phyloP scores from a whole-genome alignment of 345 rosid species.

The Erysimum cheiranthoides region DNA sequence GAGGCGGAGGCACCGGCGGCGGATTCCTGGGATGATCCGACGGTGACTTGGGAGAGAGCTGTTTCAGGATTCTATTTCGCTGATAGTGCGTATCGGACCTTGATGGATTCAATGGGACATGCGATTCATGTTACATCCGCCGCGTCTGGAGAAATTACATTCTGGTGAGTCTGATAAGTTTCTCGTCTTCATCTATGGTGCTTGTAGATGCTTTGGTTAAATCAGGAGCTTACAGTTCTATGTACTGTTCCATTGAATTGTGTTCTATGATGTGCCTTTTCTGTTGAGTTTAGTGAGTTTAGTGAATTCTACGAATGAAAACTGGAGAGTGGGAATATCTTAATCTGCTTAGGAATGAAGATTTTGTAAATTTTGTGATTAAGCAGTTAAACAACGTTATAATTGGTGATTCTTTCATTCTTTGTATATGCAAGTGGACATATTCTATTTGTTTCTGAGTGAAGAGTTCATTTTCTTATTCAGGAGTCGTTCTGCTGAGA shows the following conservation, averaged over 20 bases:
- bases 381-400: constrained; percentile 3
- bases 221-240: neutral
- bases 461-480: constrained; percentile 2
- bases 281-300: neutral
- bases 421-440: constrained; percentile 3
- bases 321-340: neutral
- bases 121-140: constrained; percentile 71
- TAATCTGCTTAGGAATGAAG: neutral
- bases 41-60: constrained; percentile 43
- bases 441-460: neutral
- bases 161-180: constrained; percentile 55
- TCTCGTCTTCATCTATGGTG: neutral
- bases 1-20: constrained; percentile 14
- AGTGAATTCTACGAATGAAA: neutral
- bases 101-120: constrained; percentile 78
- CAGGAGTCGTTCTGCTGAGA: constrained; percentile 90
- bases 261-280: neutral
- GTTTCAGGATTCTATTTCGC: constrained; percentile 55
- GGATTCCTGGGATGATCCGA: constrained; percentile 44
- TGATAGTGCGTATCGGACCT: constrained; percentile 62
- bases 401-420: neutral
- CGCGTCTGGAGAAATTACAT: constrained; percentile 62
- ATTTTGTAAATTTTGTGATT: neutral
- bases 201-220: neutral
- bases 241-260: constrained; percentile 9